phyloP scores from a whole-genome alignment of 2,329 filamentous ascomycete species.

The Boeremia exigua region DNA sequence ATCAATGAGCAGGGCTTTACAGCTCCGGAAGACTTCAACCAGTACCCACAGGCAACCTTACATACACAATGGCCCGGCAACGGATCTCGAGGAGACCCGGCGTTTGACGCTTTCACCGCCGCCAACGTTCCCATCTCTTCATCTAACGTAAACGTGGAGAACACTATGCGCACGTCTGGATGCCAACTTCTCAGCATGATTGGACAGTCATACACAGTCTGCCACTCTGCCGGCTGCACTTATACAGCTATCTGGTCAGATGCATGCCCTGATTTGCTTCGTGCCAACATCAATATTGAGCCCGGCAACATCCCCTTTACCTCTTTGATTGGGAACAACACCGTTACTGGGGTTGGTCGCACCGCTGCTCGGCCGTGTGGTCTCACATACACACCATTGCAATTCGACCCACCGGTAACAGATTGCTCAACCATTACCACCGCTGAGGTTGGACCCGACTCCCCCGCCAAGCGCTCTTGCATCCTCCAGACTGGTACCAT shows the following conservation, averaged over 20 bases:
- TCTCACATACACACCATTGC: conserved; percentile 26
- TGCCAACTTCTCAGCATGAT: conserved; percentile 25
- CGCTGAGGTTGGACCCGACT: conserved; percentile 17
- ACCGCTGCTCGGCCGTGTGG: conserved; percentile 26
- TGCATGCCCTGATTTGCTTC: conserved; percentile 28
- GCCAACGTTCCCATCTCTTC: conserved; percentile 24
- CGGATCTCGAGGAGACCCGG: conserved; percentile 22
- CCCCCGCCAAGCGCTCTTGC: conserved; percentile 21
- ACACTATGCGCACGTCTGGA: conserved; percentile 25
- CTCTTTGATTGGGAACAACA: conserved; percentile 18
- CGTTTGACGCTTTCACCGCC: conserved; percentile 28
- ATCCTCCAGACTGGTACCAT: conserved; percentile 25
- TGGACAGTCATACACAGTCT: conserved; percentile 27
- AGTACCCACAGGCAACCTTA: conserved; percentile 22
- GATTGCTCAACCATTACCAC: conserved; percentile 25
- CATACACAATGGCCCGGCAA: conserved; percentile 32
- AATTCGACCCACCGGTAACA: conserved; percentile 22
- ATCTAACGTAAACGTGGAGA: conserved; percentile 24
- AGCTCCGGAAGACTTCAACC: conserved; percentile 18
- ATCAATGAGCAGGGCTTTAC: conserved; percentile 26
- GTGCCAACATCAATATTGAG: conserved; percentile 33
- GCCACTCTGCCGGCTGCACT: conserved; percentile 29
- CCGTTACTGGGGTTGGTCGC: conserved; percentile 19
- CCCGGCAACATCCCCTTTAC: conserved; percentile 25
- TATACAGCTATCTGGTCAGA: conserved; percentile 31